Evolutionary conservation across 2,329 filamentous ascomycete genomes (phyloP), one percentile per base, ranked within the genome.

Genomic region (Ilyonectria mors-panacis): DNA sequence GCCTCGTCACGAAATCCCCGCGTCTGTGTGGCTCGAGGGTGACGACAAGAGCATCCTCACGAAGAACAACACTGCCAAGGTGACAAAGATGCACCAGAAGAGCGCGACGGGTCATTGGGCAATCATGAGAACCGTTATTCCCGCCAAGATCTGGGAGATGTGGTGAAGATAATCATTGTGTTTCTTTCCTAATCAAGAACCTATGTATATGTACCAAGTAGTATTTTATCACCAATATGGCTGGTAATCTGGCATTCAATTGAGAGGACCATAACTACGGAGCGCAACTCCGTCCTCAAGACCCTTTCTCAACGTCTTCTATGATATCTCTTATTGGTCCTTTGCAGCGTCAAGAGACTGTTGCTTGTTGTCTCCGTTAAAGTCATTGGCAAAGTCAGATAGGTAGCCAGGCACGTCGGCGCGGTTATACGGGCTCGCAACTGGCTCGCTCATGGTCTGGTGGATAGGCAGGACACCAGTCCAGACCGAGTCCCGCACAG

Each of bases 81-180:
- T 98, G 75, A 87, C 87, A 62, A 86, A 87, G 78, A 94, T 89
- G 85, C 94, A 97, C 78, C 86, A 90, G 75, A 85, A 89, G 76
- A 94, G 93, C 75, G 95, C 95, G 0, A 78, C 93, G 59, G 93
- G 93, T 10, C 96, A 99, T 82, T 99, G 96, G 96, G 84, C 83
- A 48, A 92, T 99, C 53, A 99, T 99, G 94, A 89, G 96, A 76
- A 89, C 84, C 1, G 94, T 98, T 3, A 73, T 98, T 69, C 94
- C 95, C 1, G 85, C 85, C 63, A 83, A 83, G 13, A 88, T 98
- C 28, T 99, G 96, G 96, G 92, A 97, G 83, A 88, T 89, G 75
- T 98, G 94, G 94, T 97, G 81, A 87, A 68, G 15, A 42, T 15
- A 28, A 13, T 33, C 47, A 30, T 13, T 48, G 19, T 19, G 21